These are phyloP conservation scores for Penicillium griseofulvum DNA, from an alignment of 2,329 filamentous ascomycete species.

Conservation along the genomic window DNA sequence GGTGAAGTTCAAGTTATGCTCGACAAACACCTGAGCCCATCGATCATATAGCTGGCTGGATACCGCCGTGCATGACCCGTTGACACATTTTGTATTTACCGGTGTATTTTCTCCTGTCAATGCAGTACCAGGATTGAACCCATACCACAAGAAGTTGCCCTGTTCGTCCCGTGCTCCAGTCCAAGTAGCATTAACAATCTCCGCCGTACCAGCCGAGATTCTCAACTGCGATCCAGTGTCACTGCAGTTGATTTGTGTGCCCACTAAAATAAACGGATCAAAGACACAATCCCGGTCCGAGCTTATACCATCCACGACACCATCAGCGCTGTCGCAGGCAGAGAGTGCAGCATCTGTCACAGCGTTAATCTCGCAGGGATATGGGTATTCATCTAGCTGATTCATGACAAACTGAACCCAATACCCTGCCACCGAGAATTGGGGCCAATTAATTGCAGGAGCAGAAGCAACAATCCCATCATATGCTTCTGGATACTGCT, in stretches of 20 bases:
- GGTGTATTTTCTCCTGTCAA: neutral
- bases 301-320: neutral
- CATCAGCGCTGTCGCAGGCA: neutral
- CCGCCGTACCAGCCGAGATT: neutral
- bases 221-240: neutral
- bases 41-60: neutral
- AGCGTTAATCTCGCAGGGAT: neutral
- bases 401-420: conserved; percentile 30
- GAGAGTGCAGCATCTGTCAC: neutral
- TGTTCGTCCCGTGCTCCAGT: neutral
- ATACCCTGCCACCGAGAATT: neutral
- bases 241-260: neutral
- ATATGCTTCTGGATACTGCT: conserved; percentile 55
- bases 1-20: neutral
- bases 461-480: conserved; percentile 54
- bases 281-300: neutral
- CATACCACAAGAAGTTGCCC: neutral
- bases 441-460: conserved; percentile 28
- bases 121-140: neutral
- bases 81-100: neutral
- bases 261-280: neutral
- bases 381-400: conserved; percentile 17
- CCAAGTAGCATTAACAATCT: neutral
- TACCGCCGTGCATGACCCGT: neutral
- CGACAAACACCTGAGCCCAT: neutral